phyloP scores from a whole-genome alignment of 2,329 filamentous ascomycete genomes.

The Paraphoma sp. region DNA sequence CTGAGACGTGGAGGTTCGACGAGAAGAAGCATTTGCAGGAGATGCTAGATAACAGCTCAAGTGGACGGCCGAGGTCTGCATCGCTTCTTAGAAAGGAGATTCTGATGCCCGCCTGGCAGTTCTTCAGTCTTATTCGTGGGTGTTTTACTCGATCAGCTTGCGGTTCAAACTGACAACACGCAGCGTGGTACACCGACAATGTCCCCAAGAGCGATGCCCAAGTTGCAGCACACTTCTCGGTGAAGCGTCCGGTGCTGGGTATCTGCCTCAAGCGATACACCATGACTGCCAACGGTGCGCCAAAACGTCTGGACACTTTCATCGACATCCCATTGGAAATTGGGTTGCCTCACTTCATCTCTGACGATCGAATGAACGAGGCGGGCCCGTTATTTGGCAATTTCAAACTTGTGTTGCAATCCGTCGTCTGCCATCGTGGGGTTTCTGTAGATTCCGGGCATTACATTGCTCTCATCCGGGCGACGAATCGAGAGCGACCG shows the following conservation, averaged over 20 bases:
- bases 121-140: conserved; percentile 90
- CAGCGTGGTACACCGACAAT: conserved; percentile 85
- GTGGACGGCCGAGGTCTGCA: conserved; percentile 41
- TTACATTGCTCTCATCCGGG: conserved; percentile 85
- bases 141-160: conserved; percentile 22
- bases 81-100: conserved; percentile 74
- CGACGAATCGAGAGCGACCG: conserved; percentile 56
- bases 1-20: conserved; percentile 54
- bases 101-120: conserved; percentile 96
- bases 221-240: conserved; percentile 86
- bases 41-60: conserved; percentile 41
- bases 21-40: conserved; percentile 57
- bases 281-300: conserved; percentile 71
- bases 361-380: conserved; percentile 73
- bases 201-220: conserved; percentile 73
- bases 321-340: conserved; percentile 92
- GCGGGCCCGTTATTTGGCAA: conserved; percentile 78
- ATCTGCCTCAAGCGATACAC: conserved; percentile 93
- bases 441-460: conserved; percentile 86
- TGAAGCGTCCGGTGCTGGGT: conserved; percentile 82
- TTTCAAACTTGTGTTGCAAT: conserved; percentile 91
- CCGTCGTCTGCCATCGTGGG: conserved; percentile 90
- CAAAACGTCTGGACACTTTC: conserved; percentile 77
- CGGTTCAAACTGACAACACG: conserved; percentile 18
- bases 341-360: conserved; percentile 85